phyloP scores from a whole-genome alignment of 176 grass and related monocot genomes.

The Chloris gayana region DNA sequence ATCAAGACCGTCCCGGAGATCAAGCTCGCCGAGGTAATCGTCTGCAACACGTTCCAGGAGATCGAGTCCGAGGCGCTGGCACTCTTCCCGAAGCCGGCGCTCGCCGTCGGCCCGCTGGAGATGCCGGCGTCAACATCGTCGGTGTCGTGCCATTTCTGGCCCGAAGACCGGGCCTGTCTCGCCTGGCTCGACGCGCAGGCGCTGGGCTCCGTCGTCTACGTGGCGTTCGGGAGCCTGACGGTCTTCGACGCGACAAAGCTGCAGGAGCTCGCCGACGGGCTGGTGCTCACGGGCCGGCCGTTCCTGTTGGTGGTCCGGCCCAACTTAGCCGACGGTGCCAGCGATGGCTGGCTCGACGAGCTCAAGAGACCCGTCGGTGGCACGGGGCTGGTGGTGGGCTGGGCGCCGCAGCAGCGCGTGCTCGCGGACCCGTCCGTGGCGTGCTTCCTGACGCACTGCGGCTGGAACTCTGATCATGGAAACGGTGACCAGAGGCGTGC shows the following conservation, averaged over 20 bases:
- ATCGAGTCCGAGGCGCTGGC: slow-evolving; percentile 48
- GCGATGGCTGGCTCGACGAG: slow-evolving; percentile 35
- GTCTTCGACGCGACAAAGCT: slow-evolving; percentile 41
- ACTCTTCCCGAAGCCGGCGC: slow-evolving; percentile 30
- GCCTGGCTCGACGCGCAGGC: slow-evolving; percentile 59
- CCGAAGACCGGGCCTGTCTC: slow-evolving; percentile 41
- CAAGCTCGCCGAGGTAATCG: slow-evolving; percentile 3
- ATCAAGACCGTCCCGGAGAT: not conserved
- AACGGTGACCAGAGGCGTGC: slow-evolving; percentile 43
- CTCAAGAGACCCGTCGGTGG: slow-evolving; percentile 24
- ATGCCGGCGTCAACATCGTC: not conserved
- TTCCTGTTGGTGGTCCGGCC: slow-evolving; percentile 72
- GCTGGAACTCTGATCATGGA: slow-evolving; percentile 80
- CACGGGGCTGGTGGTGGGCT: slow-evolving; percentile 38
- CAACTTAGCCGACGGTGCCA: slow-evolving; percentile 20
- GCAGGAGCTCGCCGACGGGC: slow-evolving; percentile 63
- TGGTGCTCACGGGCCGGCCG: slow-evolving; percentile 36
- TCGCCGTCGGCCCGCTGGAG: slow-evolving; percentile 51
- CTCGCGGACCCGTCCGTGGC: slow-evolving; percentile 63
- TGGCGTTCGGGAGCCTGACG: slow-evolving; percentile 66
- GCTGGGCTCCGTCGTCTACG: slow-evolving; percentile 52
- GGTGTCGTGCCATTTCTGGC: slow-evolving; percentile 48
- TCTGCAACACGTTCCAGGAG: slow-evolving; percentile 72
- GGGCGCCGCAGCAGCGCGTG: slow-evolving; percentile 61
- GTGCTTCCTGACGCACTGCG: slow-evolving; percentile 77